These are phyloP conservation scores for Neurospora sp. DNA, from an alignment of 495 filamentous ascomycete genomes.

Conservation along the genomic window DNA sequence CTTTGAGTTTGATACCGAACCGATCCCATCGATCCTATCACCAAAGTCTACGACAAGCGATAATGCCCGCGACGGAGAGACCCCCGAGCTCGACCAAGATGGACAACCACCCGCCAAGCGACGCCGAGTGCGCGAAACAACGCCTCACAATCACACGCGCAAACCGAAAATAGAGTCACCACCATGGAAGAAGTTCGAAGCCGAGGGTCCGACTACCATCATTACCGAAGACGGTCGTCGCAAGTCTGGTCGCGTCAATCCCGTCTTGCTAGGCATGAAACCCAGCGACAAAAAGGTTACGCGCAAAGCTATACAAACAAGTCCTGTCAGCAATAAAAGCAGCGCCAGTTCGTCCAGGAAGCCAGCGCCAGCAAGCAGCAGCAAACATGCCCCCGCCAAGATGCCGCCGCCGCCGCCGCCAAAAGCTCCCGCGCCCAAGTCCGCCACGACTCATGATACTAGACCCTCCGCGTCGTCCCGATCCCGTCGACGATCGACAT, in stretches of 20 bases:
- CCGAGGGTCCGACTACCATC: slow-evolving; percentile 80
- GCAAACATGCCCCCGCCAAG: slow-evolving; percentile 11
- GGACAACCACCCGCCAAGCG: slow-evolving; percentile 57
- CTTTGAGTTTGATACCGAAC: background rate
- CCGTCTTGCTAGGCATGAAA: slow-evolving; percentile 58
- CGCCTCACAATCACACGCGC: slow-evolving; percentile 25
- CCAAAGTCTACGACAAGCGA: background rate
- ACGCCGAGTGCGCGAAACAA: slow-evolving; percentile 49
- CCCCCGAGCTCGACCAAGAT: slow-evolving; percentile 16
- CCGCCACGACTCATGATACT: slow-evolving; percentile 6
- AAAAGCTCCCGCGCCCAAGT: slow-evolving; percentile 13
- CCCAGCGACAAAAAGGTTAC: slow-evolving; percentile 52
- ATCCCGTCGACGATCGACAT: slow-evolving; percentile 22
- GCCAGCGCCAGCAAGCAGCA: background rate
- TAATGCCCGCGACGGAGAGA: slow-evolving; percentile 1
- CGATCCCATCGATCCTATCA: background rate
- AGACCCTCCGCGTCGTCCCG: slow-evolving; percentile 16
- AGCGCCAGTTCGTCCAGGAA: background rate
- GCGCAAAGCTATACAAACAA: slow-evolving; percentile 26
- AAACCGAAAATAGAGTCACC: slow-evolving; percentile 56
- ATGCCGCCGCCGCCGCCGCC: background rate
- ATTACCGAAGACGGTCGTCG: slow-evolving; percentile 63
- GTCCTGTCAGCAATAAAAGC: background rate
- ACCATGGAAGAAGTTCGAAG: slow-evolving; percentile 86
- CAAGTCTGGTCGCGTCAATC: slow-evolving; percentile 77